Percentiles rank a stretch among this genome's conserved stretches.
phyloP scores from a whole-genome alignment of 352 stramenopile species.

The Phytophthora cactorum region DNA sequence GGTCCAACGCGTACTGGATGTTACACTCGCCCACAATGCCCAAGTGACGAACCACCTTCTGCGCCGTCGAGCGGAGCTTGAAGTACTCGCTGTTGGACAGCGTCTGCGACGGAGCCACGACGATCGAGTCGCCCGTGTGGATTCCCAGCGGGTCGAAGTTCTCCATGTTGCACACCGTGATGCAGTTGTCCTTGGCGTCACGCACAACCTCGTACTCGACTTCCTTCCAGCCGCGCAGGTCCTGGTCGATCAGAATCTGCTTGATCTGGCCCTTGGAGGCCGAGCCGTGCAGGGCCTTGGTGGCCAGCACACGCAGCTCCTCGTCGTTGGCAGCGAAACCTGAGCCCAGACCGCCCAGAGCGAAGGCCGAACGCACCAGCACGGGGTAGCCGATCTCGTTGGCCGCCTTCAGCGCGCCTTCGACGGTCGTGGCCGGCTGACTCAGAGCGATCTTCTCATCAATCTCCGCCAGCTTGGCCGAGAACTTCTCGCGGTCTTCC shows the following conservation, averaged over 20 bases:
- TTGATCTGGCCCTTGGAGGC: constrained; percentile 90
- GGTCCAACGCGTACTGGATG: constrained; percentile 99
- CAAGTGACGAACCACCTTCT: constrained; percentile 96
- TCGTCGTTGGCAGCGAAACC: constrained; percentile 93
- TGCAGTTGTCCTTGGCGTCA: constrained; percentile 96
- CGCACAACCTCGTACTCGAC: constrained; percentile 99
- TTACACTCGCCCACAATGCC: constrained; percentile 99
- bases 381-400: constrained; percentile 95
- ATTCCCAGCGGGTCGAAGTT: constrained; percentile 98
- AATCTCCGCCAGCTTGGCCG: constrained; percentile 94
- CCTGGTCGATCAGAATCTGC: constrained; percentile 98
- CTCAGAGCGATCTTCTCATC: constrained; percentile 92
- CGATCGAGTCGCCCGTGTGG: constrained; percentile 98
- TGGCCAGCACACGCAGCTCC: constrained; percentile 88
- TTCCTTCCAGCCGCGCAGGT: constrained; percentile 98
- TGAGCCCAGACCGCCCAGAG: constrained; percentile 92
- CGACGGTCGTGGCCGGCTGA: constrained; percentile 90
- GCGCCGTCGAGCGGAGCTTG: constrained; percentile 97
- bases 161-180: constrained; percentile 99
- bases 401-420: constrained; percentile 89
- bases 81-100: constrained; percentile 97
- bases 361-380: constrained; percentile 95
- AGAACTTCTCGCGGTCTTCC: constrained; percentile 96
- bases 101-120: constrained; percentile 97
- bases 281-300: constrained; percentile 69